Evolutionary conservation across 768 basidiomycete species (phyloP), one percentile per base, ranked within the genome.

Genomic region (Lactifluus hygrophoroides): DNA sequence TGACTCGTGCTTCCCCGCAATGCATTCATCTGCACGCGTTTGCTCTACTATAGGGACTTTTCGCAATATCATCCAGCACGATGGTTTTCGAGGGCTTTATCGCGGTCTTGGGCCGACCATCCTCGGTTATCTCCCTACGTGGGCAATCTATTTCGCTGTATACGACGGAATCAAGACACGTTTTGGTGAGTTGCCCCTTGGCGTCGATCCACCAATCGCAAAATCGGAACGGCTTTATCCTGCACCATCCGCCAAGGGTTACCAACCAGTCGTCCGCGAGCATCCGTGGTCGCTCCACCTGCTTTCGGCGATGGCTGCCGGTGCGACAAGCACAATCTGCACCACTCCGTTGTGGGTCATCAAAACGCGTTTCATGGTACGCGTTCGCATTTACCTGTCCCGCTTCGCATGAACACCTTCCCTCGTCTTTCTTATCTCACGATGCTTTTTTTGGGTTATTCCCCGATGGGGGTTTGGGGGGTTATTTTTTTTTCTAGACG

Each of bases 341-440:
- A 98, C 96, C 25, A 97, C 92, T 72, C 96, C 96, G 0, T 72
- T 99, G 7, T 99, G 96, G 96, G 93, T 99, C 42, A 94, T 99
- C 71, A 98, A 97, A 76, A 98, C 95, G 23, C 84, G 96, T 28
- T 97, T 98, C 75, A 98, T 98, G 96, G 95, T 95, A 63, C 63
- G 58, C 45, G 76, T 66, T 19, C 28, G 17, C 66, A 62, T 67
- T 60, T 56, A 27, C 17, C 47, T 3, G 28, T 9, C 28, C 9
- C 34, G 7, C 19, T 42, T 3, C 37, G 17, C 13, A 5, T 17
- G 3, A 5, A 14, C 16, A 4, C 35, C 35, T 37, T 37, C 16
- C 9, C 4, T n/a, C 10, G 32, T n/a, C n/a, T n/a, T 5, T n/a
- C 13, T n/a, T n/a, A 16, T 19, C 19, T 42, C 40, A 38, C 37